phyloP scores from a whole-genome alignment of 192 early-diverging fungal species.

The Entomortierella lignicola region DNA sequence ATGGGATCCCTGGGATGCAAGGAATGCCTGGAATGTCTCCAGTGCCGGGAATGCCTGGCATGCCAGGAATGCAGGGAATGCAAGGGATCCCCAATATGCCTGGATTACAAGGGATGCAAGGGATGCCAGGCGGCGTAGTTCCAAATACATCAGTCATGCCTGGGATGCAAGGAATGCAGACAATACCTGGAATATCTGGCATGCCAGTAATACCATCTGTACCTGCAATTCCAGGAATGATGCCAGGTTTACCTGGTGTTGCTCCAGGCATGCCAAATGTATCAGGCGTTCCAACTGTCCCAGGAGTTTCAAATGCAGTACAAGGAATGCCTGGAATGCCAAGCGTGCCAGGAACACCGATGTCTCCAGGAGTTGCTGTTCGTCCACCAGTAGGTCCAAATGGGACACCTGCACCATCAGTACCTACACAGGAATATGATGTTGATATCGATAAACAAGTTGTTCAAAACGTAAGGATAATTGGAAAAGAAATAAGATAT shows the following conservation, averaged over 20 bases:
- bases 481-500: too few relatives aligned
- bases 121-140: neutral
- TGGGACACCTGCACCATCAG: constrained; percentile 2
- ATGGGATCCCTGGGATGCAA: constrained; percentile 8
- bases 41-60: neutral
- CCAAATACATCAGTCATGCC: neutral
- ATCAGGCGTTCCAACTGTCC: neutral
- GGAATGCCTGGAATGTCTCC: constrained; percentile 2
- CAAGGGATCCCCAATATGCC: neutral
- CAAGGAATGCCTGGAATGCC: neutral
- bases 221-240: neutral
- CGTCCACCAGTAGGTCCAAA: neutral
- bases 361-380: constrained; percentile 2
- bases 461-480: constrained; percentile 37
- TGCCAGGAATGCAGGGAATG: constrained; percentile 1
- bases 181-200: constrained; percentile 14
- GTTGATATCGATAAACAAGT: constrained; percentile 44
- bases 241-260: constrained; percentile 3
- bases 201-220: neutral
- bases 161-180: neutral
- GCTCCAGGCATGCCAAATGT: neutral
- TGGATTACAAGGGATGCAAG: neutral
- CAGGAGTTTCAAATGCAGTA: neutral
- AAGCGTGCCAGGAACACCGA: neutral
- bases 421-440: constrained; percentile 9